Percentiles rank a stretch among this genome's conserved stretches.
phyloP scores from a whole-genome alignment of 2,329 filamentous ascomycete genomes.

The Phyllosticta citrichinensis region DNA sequence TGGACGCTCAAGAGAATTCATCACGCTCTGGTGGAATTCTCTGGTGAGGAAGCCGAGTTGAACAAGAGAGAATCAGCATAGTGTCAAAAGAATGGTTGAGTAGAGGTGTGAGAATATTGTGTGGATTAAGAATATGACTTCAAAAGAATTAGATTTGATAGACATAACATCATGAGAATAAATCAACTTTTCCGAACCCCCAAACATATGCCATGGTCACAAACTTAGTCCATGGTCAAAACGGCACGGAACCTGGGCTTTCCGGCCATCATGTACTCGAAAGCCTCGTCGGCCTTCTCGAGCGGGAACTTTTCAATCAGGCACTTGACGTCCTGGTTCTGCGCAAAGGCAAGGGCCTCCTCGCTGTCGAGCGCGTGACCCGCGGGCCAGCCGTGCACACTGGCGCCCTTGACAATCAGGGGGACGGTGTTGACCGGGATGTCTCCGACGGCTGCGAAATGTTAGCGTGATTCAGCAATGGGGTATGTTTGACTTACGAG shows the following conservation, averaged over 20 bases:
- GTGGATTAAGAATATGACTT: background rate
- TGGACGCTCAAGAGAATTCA: constrained; percentile 4
- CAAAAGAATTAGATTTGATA: background rate
- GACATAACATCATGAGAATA: background rate
- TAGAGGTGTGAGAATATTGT: background rate
- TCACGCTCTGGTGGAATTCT: background rate
- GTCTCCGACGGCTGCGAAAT: constrained; percentile 32
- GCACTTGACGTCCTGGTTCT: constrained; percentile 39
- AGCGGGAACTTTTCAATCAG: constrained; percentile 45
- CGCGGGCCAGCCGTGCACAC: constrained; percentile 42
- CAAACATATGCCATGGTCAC: constrained; percentile 28
- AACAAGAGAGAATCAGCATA: background rate
- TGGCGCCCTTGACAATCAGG: constrained; percentile 38
- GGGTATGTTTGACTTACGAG: constrained; percentile 25
- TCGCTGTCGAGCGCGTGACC: constrained; percentile 44
- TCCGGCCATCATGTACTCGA: constrained; percentile 40
- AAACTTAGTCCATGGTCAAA: constrained; percentile 34
- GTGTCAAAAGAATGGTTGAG: background rate
- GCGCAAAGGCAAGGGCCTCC: constrained; percentile 42
- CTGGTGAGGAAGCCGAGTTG: background rate
- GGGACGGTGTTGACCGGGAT: constrained; percentile 33
- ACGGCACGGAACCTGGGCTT: constrained; percentile 44
- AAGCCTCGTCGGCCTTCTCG: constrained; percentile 40
- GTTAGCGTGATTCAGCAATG: background rate
- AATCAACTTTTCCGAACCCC: background rate